phyloP scores from a whole-genome alignment of 495 filamentous ascomycete species.

The Hypoxylon subgilvum region DNA sequence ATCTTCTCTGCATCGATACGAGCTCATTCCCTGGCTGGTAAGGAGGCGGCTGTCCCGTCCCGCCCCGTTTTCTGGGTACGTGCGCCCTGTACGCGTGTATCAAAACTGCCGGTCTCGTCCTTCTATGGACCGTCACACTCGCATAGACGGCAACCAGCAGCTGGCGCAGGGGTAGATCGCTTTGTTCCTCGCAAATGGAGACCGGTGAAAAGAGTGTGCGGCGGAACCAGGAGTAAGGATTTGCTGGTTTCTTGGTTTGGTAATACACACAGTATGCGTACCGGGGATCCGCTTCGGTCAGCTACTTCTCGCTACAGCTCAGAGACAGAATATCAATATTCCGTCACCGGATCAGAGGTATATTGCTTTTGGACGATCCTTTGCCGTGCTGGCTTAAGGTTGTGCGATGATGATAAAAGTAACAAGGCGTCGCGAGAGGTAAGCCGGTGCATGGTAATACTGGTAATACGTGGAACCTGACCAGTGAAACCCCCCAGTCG shows the following conservation, averaged over 20 bases:
- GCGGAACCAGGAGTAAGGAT: conserved; percentile 18
- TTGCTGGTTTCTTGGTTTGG: conserved; percentile 25
- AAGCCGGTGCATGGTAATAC: conserved; percentile 21
- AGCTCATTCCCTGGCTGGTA: conserved; percentile 28
- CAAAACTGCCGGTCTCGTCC: conserved; percentile 31
- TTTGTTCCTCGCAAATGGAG: conserved; percentile 15
- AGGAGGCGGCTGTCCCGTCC: conserved; percentile 1
- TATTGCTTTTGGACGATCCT: conserved; percentile 20
- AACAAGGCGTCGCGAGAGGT: conserved; percentile 29
- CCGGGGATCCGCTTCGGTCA: conserved; percentile 22
- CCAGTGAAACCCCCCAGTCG: background rate
- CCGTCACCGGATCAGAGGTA: conserved; percentile 4
- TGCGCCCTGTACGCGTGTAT: conserved; percentile 8
- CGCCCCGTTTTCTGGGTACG: background rate
- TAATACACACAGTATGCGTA: conserved; percentile 32
- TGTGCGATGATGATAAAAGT: conserved; percentile 22
- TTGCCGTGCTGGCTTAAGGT: conserved; percentile 12
- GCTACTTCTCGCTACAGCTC: conserved; percentile 18
- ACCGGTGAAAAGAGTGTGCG: conserved; percentile 31
- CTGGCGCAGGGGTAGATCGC: conserved; percentile 25
- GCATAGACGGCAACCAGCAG: conserved; percentile 24
- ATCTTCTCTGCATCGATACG: conserved; percentile 21
- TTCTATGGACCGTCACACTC: conserved; percentile 27
- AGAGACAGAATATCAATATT: background rate
- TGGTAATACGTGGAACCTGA: conserved; percentile 9